Evolutionary conservation across 2,329 filamentous ascomycete genomes (phyloP).

Genomic region (Boeremia lycopersici): DNA sequence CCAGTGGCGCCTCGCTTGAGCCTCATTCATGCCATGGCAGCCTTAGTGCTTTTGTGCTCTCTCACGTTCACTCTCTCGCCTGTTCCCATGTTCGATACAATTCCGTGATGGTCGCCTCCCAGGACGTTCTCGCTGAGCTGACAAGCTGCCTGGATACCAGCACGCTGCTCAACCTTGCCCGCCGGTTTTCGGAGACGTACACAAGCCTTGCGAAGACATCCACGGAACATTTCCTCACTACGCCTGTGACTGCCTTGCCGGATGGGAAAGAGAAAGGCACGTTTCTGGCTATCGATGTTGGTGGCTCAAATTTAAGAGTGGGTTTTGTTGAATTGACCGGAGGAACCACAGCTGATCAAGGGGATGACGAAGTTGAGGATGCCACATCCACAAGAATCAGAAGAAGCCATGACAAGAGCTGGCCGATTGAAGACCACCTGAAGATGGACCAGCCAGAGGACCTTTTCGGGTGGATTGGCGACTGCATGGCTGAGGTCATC

Average conservation of each 20-base stretch:
- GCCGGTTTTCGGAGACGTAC: slow-evolving; percentile 46
- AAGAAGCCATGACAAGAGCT: slow-evolving; percentile 70
- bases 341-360: slow-evolving; percentile 24
- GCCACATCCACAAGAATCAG: slow-evolving; percentile 52
- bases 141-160: slow-evolving; percentile 41
- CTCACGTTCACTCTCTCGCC: slow-evolving; percentile 2
- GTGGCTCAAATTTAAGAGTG: slow-evolving; percentile 71
- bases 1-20: slow-evolving; percentile 16
- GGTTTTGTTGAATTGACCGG: slow-evolving; percentile 68
- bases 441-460: slow-evolving; percentile 77
- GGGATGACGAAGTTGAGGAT: slow-evolving; percentile 10
- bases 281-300: slow-evolving; percentile 55
- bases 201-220: slow-evolving; percentile 41
- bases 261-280: slow-evolving; percentile 70
- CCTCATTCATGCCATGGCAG: slow-evolving; percentile 14
- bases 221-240: slow-evolving; percentile 48
- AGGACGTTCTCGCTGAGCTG: slow-evolving; percentile 34
- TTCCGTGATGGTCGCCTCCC: slow-evolving; percentile 24
- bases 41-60: background rate
- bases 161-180: slow-evolving; percentile 42
- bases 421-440: slow-evolving; percentile 75
- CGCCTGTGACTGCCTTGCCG: slow-evolving; percentile 48
- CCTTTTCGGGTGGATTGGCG: slow-evolving; percentile 81
- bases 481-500: slow-evolving; percentile 76
- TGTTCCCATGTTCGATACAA: slow-evolving; percentile 1